Evolutionary conservation across 768 basidiomycete species (phyloP).

Genomic region (Myochromella boudieri): DNA sequence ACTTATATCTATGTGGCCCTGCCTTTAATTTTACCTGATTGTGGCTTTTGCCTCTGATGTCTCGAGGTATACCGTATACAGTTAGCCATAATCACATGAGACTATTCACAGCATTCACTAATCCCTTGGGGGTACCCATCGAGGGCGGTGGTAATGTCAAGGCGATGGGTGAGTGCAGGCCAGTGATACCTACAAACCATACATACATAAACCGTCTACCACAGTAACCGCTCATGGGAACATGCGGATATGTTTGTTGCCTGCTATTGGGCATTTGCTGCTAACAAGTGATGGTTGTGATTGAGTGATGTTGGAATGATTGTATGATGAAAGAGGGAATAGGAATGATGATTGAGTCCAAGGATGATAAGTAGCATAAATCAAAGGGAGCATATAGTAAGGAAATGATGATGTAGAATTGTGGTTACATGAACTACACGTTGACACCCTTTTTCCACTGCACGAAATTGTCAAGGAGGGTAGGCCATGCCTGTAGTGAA

Average conservation of each 20-base stretch:
- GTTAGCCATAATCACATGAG: background rate
- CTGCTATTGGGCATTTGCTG: too few relatives aligned
- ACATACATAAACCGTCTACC: too few relatives aligned
- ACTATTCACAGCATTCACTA: background rate
- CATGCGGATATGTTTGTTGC: too few relatives aligned
- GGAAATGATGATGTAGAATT: background rate
- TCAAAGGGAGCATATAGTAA: background rate
- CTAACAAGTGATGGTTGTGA: too few relatives aligned
- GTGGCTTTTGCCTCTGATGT: too few relatives aligned
- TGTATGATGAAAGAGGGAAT: background rate
- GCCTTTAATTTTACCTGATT: too few relatives aligned
- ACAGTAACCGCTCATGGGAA: too few relatives aligned
- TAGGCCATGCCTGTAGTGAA: conserved; percentile 71
- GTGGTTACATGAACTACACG: too few relatives aligned
- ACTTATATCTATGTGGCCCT: too few relatives aligned
- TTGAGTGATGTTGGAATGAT: background rate
- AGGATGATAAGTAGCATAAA: background rate
- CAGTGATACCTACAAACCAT: too few relatives aligned
- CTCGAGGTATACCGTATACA: too few relatives aligned
- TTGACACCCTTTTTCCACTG: conserved; percentile 64
- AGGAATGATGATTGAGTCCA: too few relatives aligned
- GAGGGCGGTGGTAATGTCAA: background rate
- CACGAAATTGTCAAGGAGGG: conserved; percentile 78
- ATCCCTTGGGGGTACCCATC: background rate
- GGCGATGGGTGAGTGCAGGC: background rate